These are phyloP conservation scores for Penicillium diatomitis DNA, from an alignment of 495 filamentous ascomycete genomes.

Conservation along the genomic window DNA sequence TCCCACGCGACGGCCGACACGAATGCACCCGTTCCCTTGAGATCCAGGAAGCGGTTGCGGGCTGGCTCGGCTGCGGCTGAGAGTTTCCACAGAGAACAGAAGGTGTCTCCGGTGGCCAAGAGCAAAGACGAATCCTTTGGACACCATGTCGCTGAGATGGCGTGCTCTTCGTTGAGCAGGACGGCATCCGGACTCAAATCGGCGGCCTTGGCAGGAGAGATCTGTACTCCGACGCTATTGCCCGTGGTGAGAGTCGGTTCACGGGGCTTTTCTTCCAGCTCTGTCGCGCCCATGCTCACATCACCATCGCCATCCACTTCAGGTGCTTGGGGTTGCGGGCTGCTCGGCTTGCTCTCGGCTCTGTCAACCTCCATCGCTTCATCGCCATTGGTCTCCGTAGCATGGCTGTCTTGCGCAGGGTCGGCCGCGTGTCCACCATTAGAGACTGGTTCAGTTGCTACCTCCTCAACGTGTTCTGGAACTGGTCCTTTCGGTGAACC, in stretches of 20 bases:
- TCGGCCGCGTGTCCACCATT: slow-evolving; percentile 36
- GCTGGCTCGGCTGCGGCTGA: slow-evolving; percentile 30
- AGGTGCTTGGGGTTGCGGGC: slow-evolving; percentile 6
- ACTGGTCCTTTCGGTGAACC: slow-evolving; percentile 26
- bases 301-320: slow-evolving; percentile 35
- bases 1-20: slow-evolving; percentile 64
- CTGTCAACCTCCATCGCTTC: slow-evolving; percentile 46
- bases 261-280: slow-evolving; percentile 36
- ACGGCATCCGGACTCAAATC: slow-evolving; percentile 60
- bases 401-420: slow-evolving; percentile 22
- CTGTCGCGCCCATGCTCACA: slow-evolving; percentile 28
- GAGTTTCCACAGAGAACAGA: slow-evolving; percentile 73
- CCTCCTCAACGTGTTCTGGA: slow-evolving; percentile 16
- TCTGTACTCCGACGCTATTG: slow-evolving; percentile 61
- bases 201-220: slow-evolving; percentile 42
- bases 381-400: slow-evolving; percentile 51
- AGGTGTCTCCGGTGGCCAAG: slow-evolving; percentile 66
- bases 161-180: slow-evolving; percentile 53
- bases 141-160: slow-evolving; percentile 70
- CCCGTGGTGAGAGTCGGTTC: slow-evolving; percentile 53
- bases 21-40: slow-evolving; percentile 26
- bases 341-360: slow-evolving; percentile 13
- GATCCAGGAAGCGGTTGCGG: slow-evolving; percentile 30
- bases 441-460: slow-evolving; percentile 30
- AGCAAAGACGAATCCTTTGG: slow-evolving; percentile 65